These are phyloP conservation scores for Talaromyces amestolkiae DNA, from an alignment of 2,329 filamentous ascomycete species.

Conservation along the genomic window DNA sequence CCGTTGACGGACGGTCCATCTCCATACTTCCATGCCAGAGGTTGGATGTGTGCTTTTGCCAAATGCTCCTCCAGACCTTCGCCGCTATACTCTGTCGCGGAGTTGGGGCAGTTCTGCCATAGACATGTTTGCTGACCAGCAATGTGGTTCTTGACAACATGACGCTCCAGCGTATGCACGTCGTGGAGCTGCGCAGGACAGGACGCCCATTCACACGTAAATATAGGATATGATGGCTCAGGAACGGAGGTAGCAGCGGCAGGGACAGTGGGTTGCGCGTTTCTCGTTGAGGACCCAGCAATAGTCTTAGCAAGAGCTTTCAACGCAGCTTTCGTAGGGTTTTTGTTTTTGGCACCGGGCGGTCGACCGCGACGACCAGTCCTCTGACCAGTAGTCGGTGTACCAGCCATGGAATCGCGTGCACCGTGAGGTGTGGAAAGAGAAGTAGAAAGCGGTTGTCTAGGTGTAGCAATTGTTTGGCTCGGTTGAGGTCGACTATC, in stretches of 20 bases:
- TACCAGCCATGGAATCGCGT: conserved; percentile 14
- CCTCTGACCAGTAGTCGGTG: conserved; percentile 11
- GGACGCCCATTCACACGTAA: conserved; percentile 57
- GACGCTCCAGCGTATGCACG: conserved; percentile 57
- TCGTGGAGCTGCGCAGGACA: conserved; percentile 63
- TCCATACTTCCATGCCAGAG: conserved; percentile 57
- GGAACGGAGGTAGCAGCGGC: conserved; percentile 18
- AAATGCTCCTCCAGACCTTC: conserved; percentile 53
- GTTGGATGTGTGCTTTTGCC: conserved; percentile 51
- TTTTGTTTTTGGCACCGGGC: conserved; percentile 31
- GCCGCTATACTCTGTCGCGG: conserved; percentile 24
- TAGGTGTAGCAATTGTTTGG: neutral
- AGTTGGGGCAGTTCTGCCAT: conserved; percentile 20
- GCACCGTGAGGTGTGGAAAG: conserved; percentile 10
- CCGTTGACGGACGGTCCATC: conserved; percentile 57
- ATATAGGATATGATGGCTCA: conserved; percentile 42
- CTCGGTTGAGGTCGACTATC: conserved; percentile 8
- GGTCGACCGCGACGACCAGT: conserved; percentile 29
- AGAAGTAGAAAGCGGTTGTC: conserved; percentile 1
- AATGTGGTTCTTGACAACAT: conserved; percentile 57
- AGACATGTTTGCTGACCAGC: conserved; percentile 32
- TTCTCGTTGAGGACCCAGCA: neutral
- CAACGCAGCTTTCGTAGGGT: conserved; percentile 20
- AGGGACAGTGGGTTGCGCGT: conserved; percentile 22
- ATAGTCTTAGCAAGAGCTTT: neutral